These are phyloP conservation scores for Eutrema salsugineum DNA, from an alignment of 441 rosid species.

Conservation along the genomic window DNA sequence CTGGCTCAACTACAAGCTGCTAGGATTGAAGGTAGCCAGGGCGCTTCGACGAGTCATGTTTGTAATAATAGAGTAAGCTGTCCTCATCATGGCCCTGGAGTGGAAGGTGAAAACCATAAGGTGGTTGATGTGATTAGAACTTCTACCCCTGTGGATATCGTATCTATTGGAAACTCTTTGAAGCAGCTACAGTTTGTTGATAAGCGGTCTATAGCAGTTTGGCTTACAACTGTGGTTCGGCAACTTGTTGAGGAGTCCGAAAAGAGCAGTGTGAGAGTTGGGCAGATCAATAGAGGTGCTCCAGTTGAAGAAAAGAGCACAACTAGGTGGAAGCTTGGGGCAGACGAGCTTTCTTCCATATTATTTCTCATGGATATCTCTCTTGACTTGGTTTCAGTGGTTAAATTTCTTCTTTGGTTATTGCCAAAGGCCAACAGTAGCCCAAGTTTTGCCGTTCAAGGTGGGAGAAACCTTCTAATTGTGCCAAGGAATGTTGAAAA, in stretches of 20 bases:
- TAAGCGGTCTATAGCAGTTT: constrained; percentile 73
- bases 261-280: constrained; percentile 54
- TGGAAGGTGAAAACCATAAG: constrained; percentile 58
- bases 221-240: constrained; percentile 73
- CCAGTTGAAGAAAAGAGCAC: constrained; percentile 66
- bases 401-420: constrained; percentile 88
- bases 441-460: constrained; percentile 57
- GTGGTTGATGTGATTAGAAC: constrained; percentile 54
- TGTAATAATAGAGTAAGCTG: constrained; percentile 82
- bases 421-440: constrained; percentile 72
- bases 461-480: constrained; percentile 67
- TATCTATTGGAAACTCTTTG: constrained; percentile 75
- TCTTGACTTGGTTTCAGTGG: constrained; percentile 72
- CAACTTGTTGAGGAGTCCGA: constrained; percentile 87
- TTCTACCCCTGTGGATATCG: constrained; percentile 51
- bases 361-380: constrained; percentile 82
- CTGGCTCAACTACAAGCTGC: constrained; percentile 95
- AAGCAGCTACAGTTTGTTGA: constrained; percentile 75
- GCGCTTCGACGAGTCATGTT: constrained; percentile 97
- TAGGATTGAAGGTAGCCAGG: constrained; percentile 98
- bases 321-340: constrained; percentile 86
- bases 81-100: constrained; percentile 55
- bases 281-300: constrained; percentile 59
- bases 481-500: constrained; percentile 67
- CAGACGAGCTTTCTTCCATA: constrained; percentile 80